Percentiles rank a stretch among this genome's conserved stretches.
Evolutionary conservation across 78 protist genomes (phyloP).

Genomic region (Pigoraptor vietnamica): DNA sequence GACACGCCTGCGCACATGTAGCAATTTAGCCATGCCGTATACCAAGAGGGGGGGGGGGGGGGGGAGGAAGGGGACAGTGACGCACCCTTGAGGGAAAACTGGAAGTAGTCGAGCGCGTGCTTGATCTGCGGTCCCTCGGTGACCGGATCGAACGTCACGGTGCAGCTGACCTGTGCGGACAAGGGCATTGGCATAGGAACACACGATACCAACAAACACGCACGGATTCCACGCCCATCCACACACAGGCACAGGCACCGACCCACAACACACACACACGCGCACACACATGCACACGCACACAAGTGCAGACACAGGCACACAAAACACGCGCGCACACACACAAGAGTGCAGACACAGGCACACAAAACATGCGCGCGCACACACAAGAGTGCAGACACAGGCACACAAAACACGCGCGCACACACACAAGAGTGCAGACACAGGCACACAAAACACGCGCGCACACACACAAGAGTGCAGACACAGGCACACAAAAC

Average conservation of each 20-base stretch:
- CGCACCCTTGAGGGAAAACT: slow-evolving; percentile 82
- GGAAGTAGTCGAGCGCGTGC: slow-evolving; percentile 75
- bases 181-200: neutral
- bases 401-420: neutral
- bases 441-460: neutral
- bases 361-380: neutral
- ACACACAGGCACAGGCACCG: too few species aligned
- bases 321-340: too few species aligned
- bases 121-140: slow-evolving; percentile 66
- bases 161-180: slow-evolving; percentile 56
- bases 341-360: too few species aligned
- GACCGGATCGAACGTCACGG: slow-evolving; percentile 78
- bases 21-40: neutral
- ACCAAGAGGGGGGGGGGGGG: neutral
- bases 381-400: neutral
- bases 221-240: too few species aligned
- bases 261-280: neutral
- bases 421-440: neutral
- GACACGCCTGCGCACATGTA: slow-evolving; percentile 11
- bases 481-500: neutral
- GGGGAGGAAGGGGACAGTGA: neutral
- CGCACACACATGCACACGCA: neutral
- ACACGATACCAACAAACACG: neutral
- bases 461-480: too few species aligned
- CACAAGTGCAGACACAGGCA: too few species aligned